Percentiles rank a stretch among this genome's conserved stretches.
Evolutionary conservation across 441 rosid species (phyloP).

Genomic region (Kokia cookei): DNA sequence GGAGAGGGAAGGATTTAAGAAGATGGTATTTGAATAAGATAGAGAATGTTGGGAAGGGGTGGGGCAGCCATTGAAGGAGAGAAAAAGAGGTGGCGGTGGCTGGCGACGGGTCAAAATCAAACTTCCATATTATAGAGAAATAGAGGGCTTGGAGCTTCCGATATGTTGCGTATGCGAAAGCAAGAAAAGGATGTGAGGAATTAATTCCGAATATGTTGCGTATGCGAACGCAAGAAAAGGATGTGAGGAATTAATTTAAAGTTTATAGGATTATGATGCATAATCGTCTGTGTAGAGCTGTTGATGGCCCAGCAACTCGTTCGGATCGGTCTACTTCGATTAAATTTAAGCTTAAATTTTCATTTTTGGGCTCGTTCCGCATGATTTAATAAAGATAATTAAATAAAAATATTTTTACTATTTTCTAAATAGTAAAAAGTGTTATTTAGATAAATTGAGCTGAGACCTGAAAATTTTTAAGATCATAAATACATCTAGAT

Average conservation of each 20-base stretch:
- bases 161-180: constrained; percentile 40
- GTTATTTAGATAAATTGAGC: too few species aligned
- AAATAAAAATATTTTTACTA: too few species aligned
- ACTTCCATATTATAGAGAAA: constrained; percentile 16
- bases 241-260: not conserved
- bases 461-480: too few species aligned
- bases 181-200: constrained; percentile 17
- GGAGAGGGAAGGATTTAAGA: constrained; percentile 24
- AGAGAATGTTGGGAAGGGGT: constrained; percentile 11
- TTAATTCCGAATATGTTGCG: constrained; percentile 8
- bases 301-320: too few species aligned
- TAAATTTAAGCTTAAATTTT: too few species aligned
- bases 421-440: too few species aligned
- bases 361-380: too few species aligned
- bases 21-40: not conserved
- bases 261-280: not conserved
- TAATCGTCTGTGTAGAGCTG: not conserved
- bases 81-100: constrained; percentile 51
- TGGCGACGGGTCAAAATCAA: constrained; percentile 87
- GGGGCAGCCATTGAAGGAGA: constrained; percentile 41
- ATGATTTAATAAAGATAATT: too few species aligned
- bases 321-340: too few species aligned
- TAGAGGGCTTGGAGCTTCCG: constrained; percentile 11
- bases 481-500: too few species aligned
- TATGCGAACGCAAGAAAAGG: constrained; percentile 47